Evolutionary conservation across 164 flowering plant species (phyloP).

Genomic region (Vitis rotundifolia): DNA sequence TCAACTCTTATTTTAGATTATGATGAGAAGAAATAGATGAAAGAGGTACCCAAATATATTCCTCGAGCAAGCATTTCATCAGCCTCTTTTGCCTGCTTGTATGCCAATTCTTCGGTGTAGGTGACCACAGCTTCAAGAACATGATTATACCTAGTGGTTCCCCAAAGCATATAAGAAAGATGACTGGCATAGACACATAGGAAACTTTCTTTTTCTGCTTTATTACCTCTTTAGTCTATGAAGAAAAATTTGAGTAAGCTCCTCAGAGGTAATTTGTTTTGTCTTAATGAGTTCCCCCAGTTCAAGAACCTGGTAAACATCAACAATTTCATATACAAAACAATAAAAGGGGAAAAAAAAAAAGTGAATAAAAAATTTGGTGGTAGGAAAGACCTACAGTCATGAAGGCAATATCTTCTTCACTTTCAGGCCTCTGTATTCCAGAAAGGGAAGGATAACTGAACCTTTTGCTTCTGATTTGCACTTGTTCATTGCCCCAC

Average conservation of each 20-base stretch:
- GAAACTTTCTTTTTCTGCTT: neutral
- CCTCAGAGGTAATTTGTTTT: constrained; percentile 71
- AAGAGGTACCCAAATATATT: constrained; percentile 64
- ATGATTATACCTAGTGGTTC: constrained; percentile 47
- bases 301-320: constrained; percentile 63
- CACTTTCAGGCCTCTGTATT: constrained; percentile 44
- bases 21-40: neutral
- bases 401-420: constrained; percentile 84
- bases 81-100: constrained; percentile 76
- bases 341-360: neutral
- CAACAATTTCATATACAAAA: neutral
- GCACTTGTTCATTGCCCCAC: constrained; percentile 35
- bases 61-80: constrained; percentile 73
- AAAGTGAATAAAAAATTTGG: neutral
- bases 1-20: neutral
- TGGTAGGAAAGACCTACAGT: constrained; percentile 41
- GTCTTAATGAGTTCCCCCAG: constrained; percentile 70
- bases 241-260: constrained; percentile 68
- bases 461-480: constrained; percentile 25
- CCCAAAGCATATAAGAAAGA: neutral
- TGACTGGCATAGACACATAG: neutral
- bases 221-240: constrained; percentile 69
- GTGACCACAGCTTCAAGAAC: constrained; percentile 78
- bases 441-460: constrained; percentile 42
- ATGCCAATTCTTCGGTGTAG: constrained; percentile 83